Conservation (phyloP, 768 basidiomycete species). For the Boletus insuetus region DNA sequence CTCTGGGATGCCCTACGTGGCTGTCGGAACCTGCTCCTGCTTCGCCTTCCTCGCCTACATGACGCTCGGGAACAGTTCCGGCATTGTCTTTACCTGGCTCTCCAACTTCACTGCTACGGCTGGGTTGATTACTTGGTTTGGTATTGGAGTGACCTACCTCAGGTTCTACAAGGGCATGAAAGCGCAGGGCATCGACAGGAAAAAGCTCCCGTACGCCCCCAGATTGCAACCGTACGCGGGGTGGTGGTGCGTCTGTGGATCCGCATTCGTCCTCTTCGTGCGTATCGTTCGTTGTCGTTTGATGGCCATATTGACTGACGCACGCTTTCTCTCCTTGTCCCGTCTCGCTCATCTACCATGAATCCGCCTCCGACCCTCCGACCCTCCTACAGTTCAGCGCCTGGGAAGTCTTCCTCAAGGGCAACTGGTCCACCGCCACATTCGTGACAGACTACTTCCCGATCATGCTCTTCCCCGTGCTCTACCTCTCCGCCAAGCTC, state of each 20-base stretch:
- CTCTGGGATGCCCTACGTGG: conserved; percentile 45
- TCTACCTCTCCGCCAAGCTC: conserved; percentile 37
- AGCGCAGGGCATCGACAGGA: conserved; percentile 48
- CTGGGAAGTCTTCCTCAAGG: conserved; percentile 41
- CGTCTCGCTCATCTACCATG: background rate
- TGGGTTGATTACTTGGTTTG: conserved; percentile 44
- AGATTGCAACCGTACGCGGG: conserved; percentile 41
- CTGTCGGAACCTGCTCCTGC: conserved; percentile 29
- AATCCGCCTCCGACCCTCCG: background rate
- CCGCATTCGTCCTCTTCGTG: conserved; percentile 35
- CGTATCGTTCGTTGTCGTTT: conserved; percentile 6
- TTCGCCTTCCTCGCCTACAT: conserved; percentile 42
- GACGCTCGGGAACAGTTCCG: conserved; percentile 36
- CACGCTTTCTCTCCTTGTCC: too few species aligned
- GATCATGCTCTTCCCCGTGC: conserved; percentile 44
- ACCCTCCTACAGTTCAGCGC: conserved; percentile 33
- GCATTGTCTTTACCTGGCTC: conserved; percentile 45
- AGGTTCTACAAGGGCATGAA: conserved; percentile 46
- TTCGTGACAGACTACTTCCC: conserved; percentile 46
- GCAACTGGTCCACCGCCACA: conserved; percentile 35
- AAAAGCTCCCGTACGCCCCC: conserved; percentile 44
- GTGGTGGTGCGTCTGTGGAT: conserved; percentile 35
- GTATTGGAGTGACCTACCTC: conserved; percentile 45
- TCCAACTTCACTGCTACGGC: conserved; percentile 35
- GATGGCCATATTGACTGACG: background rate